phyloP scores from a whole-genome alignment of 176 grass and related monocot genomes.

The Chrysopogon serrulatus region DNA sequence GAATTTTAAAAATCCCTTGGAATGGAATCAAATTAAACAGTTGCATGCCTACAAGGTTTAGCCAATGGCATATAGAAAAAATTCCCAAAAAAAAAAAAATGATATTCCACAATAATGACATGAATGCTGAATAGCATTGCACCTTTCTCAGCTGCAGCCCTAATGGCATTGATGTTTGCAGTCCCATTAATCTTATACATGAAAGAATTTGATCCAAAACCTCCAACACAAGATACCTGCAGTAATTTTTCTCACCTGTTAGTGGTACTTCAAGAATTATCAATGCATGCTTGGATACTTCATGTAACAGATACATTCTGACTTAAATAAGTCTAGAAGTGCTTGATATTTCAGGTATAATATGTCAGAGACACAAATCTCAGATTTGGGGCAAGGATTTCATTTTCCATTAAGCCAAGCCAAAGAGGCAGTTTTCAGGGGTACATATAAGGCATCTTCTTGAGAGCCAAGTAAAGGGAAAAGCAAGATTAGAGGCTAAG shows the following conservation, averaged over 20 bases:
- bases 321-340: neutral
- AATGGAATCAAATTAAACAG: neutral
- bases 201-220: constrained; percentile 86
- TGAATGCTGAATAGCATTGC: neutral
- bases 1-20: neutral
- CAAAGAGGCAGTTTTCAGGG: too few species aligned
- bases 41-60: neutral
- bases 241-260: constrained; percentile 14
- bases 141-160: constrained; percentile 88
- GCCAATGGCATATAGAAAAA: neutral
- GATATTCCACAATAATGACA: neutral
- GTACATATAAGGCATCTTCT: too few species aligned
- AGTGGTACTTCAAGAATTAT: constrained; percentile 7
- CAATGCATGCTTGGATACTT: neutral
- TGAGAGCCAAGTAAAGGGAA: too few species aligned
- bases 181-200: constrained; percentile 98
- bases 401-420: too few species aligned
- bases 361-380: too few species aligned
- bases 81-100: neutral
- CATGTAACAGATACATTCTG: neutral
- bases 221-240: constrained; percentile 94
- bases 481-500: too few species aligned
- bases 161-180: constrained; percentile 93
- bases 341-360: neutral
- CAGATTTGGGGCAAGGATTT: too few species aligned